Evolutionary conservation across 225 moss, liverwort and hornwort species (phyloP).

Genomic region (Marchantia paleacea): DNA sequence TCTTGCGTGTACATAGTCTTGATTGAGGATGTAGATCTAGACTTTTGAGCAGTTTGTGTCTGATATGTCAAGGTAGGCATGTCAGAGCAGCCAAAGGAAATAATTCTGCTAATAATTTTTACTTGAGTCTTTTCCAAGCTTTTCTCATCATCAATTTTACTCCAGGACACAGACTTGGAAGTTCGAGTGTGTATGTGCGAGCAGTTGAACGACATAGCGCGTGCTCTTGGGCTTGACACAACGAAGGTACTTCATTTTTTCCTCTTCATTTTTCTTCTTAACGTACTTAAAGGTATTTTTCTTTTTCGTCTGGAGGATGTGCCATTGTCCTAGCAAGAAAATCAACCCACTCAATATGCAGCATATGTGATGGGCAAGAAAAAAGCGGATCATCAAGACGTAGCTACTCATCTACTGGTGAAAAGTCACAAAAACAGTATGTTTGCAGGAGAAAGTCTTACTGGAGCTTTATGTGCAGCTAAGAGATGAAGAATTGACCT

Average conservation of each 20-base stretch:
- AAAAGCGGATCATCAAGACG: background rate
- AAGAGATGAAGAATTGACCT: slow-evolving; percentile 83
- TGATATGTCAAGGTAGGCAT: too few species aligned
- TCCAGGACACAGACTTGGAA: slow-evolving; percentile 91
- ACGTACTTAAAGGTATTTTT: background rate
- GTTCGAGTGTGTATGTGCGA: slow-evolving; percentile 95
- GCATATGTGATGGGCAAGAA: too few species aligned
- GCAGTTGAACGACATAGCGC: slow-evolving; percentile 87
- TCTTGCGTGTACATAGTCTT: too few species aligned
- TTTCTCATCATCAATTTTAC: slow-evolving; percentile 5
- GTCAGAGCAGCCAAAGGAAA: too few species aligned
- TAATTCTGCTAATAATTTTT: too few species aligned
- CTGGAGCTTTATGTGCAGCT: slow-evolving; percentile 93
- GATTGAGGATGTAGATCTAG: too few species aligned
- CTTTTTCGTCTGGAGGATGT: too few species aligned
- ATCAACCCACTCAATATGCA: too few species aligned
- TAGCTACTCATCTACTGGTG: background rate
- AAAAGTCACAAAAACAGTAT: background rate
- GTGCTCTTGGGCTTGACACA: slow-evolving; percentile 75
- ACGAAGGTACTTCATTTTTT: slow-evolving; percentile 54
- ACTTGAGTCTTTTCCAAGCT: too few species aligned
- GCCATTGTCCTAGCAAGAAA: too few species aligned
- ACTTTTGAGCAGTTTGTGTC: too few species aligned
- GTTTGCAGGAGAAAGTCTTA: slow-evolving; percentile 66
- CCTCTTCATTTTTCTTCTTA: background rate